These are phyloP conservation scores for Musa balbisiana DNA, from an alignment of 202 grass and related monocot species.

Conservation along the genomic window DNA sequence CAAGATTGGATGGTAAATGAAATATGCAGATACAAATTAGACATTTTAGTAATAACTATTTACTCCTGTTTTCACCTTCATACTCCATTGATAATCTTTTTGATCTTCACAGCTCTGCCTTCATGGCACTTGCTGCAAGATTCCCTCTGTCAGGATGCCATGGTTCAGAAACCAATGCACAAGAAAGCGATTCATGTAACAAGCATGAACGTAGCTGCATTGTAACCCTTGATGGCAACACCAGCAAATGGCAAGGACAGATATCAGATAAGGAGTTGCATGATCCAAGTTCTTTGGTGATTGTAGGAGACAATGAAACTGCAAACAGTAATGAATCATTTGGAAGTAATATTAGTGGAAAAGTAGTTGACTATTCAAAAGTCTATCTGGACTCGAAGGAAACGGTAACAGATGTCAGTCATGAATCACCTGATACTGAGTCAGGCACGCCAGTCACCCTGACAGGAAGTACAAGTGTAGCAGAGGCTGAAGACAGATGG, in stretches of 20 bases:
- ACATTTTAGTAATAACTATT: background rate
- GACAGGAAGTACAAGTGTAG: slow-evolving; percentile 5
- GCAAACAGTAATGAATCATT: slow-evolving; percentile 44
- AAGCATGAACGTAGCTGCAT: slow-evolving; percentile 30
- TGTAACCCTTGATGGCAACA: slow-evolving; percentile 26
- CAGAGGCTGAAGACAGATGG: slow-evolving; percentile 45
- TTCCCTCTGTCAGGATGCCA: slow-evolving; percentile 35
- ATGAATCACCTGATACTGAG: slow-evolving; percentile 38
- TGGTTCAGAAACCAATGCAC: slow-evolving; percentile 8
- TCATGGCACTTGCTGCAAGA: slow-evolving; percentile 67
- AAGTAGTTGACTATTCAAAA: slow-evolving; percentile 17
- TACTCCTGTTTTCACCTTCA: background rate
- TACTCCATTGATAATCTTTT: background rate
- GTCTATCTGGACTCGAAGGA: slow-evolving; percentile 21
- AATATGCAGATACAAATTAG: slow-evolving; percentile 1
- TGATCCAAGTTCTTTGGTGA: slow-evolving; percentile 37
- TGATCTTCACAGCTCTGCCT: slow-evolving; percentile 58
- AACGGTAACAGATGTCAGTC: slow-evolving; percentile 3
- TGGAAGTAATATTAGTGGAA: slow-evolving; percentile 33
- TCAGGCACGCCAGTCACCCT: slow-evolving; percentile 24
- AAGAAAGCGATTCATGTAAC: slow-evolving; percentile 4
- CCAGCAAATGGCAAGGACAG: slow-evolving; percentile 41
- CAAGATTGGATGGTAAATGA: slow-evolving; percentile 9
- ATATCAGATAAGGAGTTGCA: slow-evolving; percentile 42
- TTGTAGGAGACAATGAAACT: slow-evolving; percentile 48